phyloP scores from a whole-genome alignment of 139 green algal species.

The Coccomyxa sp. region DNA sequence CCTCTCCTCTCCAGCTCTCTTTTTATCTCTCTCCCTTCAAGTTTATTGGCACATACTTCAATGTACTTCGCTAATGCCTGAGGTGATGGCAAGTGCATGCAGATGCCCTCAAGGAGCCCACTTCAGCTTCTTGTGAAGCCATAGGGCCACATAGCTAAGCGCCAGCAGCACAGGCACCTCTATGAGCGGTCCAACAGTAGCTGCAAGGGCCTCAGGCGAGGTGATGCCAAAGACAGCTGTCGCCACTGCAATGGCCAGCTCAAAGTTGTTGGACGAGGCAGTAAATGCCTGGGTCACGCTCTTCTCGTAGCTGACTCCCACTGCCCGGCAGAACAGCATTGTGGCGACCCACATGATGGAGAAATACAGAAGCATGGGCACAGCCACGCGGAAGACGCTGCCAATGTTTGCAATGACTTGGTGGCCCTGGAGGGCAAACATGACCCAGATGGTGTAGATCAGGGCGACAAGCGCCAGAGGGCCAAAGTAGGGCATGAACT shows the following conservation, averaged over 20 bases:
- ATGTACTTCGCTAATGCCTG: too few species aligned
- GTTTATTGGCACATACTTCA: too few species aligned
- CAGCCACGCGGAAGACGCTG: conserved; percentile 31
- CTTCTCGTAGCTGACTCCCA: conserved; percentile 16
- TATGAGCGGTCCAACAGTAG: conserved; percentile 45
- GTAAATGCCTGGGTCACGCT: conserved; percentile 38
- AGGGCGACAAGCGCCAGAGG: conserved; percentile 36
- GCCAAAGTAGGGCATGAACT: conserved; percentile 42
- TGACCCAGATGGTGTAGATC: conserved; percentile 37
- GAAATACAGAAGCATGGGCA: conserved; percentile 53
- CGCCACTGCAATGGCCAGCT: conserved; percentile 40
- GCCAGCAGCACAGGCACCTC: conserved; percentile 48
- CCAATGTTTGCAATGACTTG: conserved; percentile 33
- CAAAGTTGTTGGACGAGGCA: conserved; percentile 47
- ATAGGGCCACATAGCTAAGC: conserved; percentile 45
- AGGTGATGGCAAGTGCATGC: neutral
- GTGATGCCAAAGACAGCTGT: conserved; percentile 38
- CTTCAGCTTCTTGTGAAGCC: conserved; percentile 20
- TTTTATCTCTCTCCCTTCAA: too few species aligned
- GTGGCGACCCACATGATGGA: conserved; percentile 32
- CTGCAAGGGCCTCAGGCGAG: conserved; percentile 37
- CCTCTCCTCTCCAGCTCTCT: too few species aligned
- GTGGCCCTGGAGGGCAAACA: conserved; percentile 8
- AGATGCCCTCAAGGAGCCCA: neutral
- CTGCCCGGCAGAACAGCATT: conserved; percentile 16